A percentile compares a stretch with the other conserved stretches of the same genome.
These are phyloP conservation scores for Chalara sp. DNA, from an alignment of 2,329 filamentous ascomycete species.

Conservation along the genomic window DNA sequence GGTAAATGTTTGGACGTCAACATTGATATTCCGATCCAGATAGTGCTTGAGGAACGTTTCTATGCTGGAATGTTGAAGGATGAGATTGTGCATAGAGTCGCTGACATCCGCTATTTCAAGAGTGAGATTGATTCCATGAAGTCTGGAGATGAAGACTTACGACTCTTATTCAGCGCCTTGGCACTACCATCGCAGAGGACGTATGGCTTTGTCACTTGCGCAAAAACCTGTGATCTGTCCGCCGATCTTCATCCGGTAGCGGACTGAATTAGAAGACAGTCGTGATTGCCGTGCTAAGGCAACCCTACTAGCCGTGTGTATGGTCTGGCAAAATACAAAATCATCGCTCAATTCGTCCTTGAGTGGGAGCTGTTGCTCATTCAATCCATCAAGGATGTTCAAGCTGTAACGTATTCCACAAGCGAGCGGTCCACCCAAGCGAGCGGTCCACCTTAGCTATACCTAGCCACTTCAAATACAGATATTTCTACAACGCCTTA, in stretches of 20 bases:
- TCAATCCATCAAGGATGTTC: constrained; percentile 16
- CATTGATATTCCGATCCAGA: constrained; percentile 12
- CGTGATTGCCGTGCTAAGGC: constrained; percentile 21
- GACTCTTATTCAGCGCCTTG: constrained; percentile 32
- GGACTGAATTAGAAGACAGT: constrained; percentile 19
- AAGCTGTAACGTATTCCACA: too few species aligned
- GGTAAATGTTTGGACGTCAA: constrained; percentile 15
- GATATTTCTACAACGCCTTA: too few species aligned
- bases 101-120: constrained; percentile 9
- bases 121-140: neutral
- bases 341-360: constrained; percentile 26
- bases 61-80: constrained; percentile 15
- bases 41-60: constrained; percentile 17
- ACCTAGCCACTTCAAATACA: too few species aligned
- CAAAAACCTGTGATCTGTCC: constrained; percentile 28
- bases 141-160: constrained; percentile 19
- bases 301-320: constrained; percentile 18
- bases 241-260: constrained; percentile 23
- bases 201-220: constrained; percentile 28
- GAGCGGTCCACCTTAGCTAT: too few species aligned
- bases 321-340: constrained; percentile 22
- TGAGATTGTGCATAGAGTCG: constrained; percentile 14
- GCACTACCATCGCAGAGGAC: constrained; percentile 27
- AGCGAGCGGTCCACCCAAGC: too few species aligned
- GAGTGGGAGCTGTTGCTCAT: constrained; percentile 27